Evolutionary conservation across 805 yeast species (phyloP), one percentile per base, ranked within the genome.

Genomic region (Metschnikowia amazonensis): DNA sequence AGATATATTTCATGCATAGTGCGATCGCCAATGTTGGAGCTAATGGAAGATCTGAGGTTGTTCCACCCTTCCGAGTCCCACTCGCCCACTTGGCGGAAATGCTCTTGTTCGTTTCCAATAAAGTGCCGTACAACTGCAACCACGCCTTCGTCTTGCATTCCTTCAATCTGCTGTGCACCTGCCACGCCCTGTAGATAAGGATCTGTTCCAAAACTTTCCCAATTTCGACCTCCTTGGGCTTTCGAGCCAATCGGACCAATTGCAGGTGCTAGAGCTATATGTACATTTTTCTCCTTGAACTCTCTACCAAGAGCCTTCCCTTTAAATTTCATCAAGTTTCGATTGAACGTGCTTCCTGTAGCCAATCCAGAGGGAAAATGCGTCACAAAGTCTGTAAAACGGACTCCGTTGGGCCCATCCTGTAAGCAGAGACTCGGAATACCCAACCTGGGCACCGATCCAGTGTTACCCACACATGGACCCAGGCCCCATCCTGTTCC

Each of bases 401-500:
- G 64, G 16, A 80, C 78, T 8, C 86, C 86, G 49, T 75, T 72
- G 5, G 84, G 83, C 4, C 83, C 84, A 62, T 81, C 84, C 53
- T 80, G 84, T 24, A 80, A 65, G 52, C 86, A 81, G 11, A 81
- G 59, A 8, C 76, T 69, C 3, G 80, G 78, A 43, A 79, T 75
- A 6, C 76, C 77, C 23, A 80, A 62, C 25, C 84, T 60, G 18
- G 80, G 81, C 36, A 80, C 74, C 5, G 76, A 65, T 0, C 84
- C 84, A 0, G 84, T 78, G 55, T 80, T 81, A 1, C 84, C 85
- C 28, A 78, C 69, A 57, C 84, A 77, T 2, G 81, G 81, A 5
- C 83, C 84, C 24, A 79, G 69, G 1, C 80, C 80, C 79, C 82
- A 79, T 16, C 82, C 82, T 11, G 80, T 78, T 14, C 85, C 86